A percentile compares a stretch with the other conserved stretches of the same genome.
phyloP scores from a whole-genome alignment of 1,284 basidiomycete species.

The Ustilago esculenta region DNA sequence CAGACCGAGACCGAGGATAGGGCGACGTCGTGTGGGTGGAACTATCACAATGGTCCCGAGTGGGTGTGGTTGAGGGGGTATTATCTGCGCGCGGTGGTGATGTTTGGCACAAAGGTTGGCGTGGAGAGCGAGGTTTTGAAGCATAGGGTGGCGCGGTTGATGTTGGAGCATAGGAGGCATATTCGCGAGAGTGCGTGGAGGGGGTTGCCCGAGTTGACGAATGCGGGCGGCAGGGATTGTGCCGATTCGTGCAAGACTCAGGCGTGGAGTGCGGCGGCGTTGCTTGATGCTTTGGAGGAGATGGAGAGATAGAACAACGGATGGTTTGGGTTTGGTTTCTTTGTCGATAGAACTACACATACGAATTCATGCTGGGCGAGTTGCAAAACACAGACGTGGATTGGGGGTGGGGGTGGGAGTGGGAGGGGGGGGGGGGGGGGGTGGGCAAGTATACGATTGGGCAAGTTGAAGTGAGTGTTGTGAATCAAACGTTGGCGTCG shows the following conservation, averaged over 20 bases:
- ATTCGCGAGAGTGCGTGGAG: constrained; percentile 55
- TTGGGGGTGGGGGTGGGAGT: too few species aligned
- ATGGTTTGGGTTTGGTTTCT: too few species aligned
- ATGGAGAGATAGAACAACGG: constrained; percentile 44
- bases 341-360: too few species aligned
- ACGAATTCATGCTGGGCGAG: too few species aligned
- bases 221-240: constrained; percentile 53
- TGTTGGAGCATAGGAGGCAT: constrained; percentile 52
- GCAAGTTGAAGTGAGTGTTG: too few species aligned
- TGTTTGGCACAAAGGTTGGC: constrained; percentile 67
- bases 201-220: constrained; percentile 62
- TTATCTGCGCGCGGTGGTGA: constrained; percentile 84
- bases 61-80: constrained; percentile 96
- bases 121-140: constrained; percentile 39
- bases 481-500: too few species aligned
- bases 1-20: constrained; percentile 53
- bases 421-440: too few species aligned
- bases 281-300: constrained; percentile 57
- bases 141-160: constrained; percentile 49
- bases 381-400: too few species aligned
- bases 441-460: too few species aligned
- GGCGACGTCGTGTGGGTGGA: constrained; percentile 52
- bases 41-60: constrained; percentile 76
- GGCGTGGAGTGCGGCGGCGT: constrained; percentile 59
- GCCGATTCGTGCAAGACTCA: constrained; percentile 61